A percentile compares a stretch with the other conserved stretches of the same genome.
Evolutionary conservation across 768 basidiomycete genomes (phyloP).

Genomic region (Suillus weaverae): DNA sequence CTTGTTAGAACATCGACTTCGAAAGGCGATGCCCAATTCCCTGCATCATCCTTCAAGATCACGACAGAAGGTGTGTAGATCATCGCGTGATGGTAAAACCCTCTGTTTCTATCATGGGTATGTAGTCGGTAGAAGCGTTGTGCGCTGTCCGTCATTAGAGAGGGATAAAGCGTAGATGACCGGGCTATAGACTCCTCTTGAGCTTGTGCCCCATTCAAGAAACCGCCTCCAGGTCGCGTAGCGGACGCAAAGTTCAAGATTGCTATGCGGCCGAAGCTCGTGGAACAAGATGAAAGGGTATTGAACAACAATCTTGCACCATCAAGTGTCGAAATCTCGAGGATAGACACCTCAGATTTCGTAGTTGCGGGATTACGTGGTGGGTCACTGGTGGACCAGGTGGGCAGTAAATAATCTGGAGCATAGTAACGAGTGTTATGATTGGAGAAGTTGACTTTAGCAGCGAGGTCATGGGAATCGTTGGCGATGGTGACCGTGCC

Average conservation of each 20-base stretch:
- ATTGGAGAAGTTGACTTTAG: conserved; percentile 33
- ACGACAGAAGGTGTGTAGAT: conserved; percentile 66
- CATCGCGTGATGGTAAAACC: conserved; percentile 79
- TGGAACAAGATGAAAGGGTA: conserved; percentile 13
- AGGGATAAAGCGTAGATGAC: conserved; percentile 66
- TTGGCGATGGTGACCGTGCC: conserved; percentile 41
- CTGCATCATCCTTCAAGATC: conserved; percentile 64
- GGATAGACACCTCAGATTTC: conserved; percentile 41
- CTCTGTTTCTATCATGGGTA: conserved; percentile 43
- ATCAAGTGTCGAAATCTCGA: conserved; percentile 64
- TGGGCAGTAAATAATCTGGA: conserved; percentile 46
- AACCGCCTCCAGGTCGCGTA: conserved; percentile 74
- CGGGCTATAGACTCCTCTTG: conserved; percentile 83
- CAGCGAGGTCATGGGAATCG: conserved; percentile 34
- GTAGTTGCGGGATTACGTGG: conserved; percentile 1
- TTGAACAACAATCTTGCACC: conserved; percentile 48
- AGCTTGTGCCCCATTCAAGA: conserved; percentile 68
- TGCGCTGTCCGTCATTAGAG: conserved; percentile 55
- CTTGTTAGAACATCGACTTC: conserved; percentile 67
- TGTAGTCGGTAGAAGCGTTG: conserved; percentile 66
- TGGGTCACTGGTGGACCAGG: conserved; percentile 39
- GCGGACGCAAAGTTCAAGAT: conserved; percentile 80
- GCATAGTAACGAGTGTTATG: conserved; percentile 54
- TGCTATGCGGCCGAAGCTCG: conserved; percentile 43
- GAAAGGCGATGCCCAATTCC: conserved; percentile 55